Evolutionary conservation across 2,329 filamentous ascomycete species (phyloP).

Genomic region (Ophiostoma piceae): DNA sequence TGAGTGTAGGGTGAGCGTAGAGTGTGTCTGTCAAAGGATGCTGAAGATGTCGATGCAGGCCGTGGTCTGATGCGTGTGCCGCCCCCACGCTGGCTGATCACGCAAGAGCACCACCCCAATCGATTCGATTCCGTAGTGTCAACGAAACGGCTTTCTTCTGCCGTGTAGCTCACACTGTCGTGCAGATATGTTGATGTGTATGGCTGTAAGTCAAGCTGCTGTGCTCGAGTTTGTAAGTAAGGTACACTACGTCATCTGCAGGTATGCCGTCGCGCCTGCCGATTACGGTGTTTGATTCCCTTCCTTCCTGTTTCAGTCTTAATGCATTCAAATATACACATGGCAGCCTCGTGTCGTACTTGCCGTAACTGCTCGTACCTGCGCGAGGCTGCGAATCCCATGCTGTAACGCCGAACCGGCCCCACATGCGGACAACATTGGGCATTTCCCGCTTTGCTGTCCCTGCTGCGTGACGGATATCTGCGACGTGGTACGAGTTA

Average conservation of each 20-base stretch:
- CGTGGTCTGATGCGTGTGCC: background rate
- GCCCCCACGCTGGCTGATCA: background rate
- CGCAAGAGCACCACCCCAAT: background rate
- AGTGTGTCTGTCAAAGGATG: too few relatives aligned
- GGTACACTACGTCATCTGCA: background rate
- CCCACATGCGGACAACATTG: conserved; percentile 1
- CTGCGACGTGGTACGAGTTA: background rate
- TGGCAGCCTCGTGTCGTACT: background rate
- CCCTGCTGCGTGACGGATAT: background rate
- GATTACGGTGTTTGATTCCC: background rate
- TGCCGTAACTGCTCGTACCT: background rate
- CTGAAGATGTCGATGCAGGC: background rate
- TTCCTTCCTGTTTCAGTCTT: background rate
- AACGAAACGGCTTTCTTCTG: background rate
- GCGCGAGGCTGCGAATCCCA: background rate
- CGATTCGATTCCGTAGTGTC: background rate
- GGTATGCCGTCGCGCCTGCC: background rate
- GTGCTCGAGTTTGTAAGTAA: too few relatives aligned
- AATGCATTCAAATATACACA: background rate
- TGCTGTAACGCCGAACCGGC: conserved; percentile 1
- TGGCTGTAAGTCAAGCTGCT: background rate
- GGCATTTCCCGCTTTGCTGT: background rate
- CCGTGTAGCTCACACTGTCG: background rate
- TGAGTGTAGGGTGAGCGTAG: background rate
- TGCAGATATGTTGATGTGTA: background rate